Evolutionary conservation across 805 yeast genomes (phyloP), one percentile per base, ranked within the genome.

Genomic region (Nakazawaea wyomingensis): DNA sequence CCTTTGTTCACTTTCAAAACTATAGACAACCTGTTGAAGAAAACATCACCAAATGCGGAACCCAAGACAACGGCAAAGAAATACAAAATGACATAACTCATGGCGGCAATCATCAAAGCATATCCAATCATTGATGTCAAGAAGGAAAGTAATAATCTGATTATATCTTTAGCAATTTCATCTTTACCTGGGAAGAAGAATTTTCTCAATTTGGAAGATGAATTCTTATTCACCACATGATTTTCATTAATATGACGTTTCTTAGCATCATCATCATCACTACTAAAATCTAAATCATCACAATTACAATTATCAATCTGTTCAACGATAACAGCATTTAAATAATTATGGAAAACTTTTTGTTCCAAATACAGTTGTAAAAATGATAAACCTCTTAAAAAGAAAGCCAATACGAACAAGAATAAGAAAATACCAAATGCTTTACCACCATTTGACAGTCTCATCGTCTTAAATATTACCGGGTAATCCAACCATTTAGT

Each of bases 61-160:
- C 95, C 95, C 14, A 80, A 52, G 14, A 81, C 76, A 24, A 82
- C 80, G 2, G 86, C 91, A 61, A 85, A 85, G 59, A 85, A 81
- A 51, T 85, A 85, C 0, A 78, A 62, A 36, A 82, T 51, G 7
- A 82, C 72, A 56, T 69, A 84, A 32, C 83, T 69, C 95, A 85
- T 85, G 5, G 84, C 83, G 13, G 80, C 89, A 64, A 85, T 70
- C 95, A 85, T 85, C 53, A 85, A 61, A 28, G 82, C 82, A 55
- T 80, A 85, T 10, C 84, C 81, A 38, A 85, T 56, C 70, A 83
- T 66, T 17, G 85, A 82, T 3, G 85, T 75, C 14, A 77, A 56
- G 48, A 85, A 79, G 9, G 80, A 71, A 19, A 85, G 50, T 0
- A 71, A 28, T 14, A 81, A 60, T 52, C 91, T 67, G 5, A 82